Evolutionary conservation across 495 filamentous ascomycete species (phyloP), one percentile per base, ranked within the genome.

Genomic region (Annulohypoxylon stygium): DNA sequence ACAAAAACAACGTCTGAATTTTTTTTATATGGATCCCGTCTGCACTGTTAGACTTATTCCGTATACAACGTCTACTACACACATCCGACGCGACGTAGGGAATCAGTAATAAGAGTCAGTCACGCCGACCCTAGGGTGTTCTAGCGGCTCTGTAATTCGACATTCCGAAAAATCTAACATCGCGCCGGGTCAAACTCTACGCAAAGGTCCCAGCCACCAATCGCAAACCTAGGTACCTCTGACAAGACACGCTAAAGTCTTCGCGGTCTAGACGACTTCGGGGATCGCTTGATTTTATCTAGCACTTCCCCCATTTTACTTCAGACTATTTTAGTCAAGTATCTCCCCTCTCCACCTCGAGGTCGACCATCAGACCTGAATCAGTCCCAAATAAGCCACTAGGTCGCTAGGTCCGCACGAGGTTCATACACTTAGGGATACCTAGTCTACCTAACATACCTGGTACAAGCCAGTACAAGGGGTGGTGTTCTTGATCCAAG

Each of bases 111-210:
- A 73, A 54, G 71, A 74, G 71, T 63, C 67, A 69, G 67, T 63
- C 61, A 70, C 70, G 62, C 61, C 62, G 37, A 58, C 36, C 54
- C 26, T 36, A 58, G 51, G 57, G 30, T 63, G 41, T 67, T 65
- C 62, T 74, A 70, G 71, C 71, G 71, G 71, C 71, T 74, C 71
- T 67, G 45, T 58, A 65, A 39, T 70, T 74, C 67, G 62, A 70
- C 71, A 74, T 70, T 70, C 71, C 71, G 71, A 70, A 70, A 62
- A 59, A 23, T 70, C 50, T 74, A 74, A 58, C 71, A 74, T 62
- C 67, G 62, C 63, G 50, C 71, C 71, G 71, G 71, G 14, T 59
- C 61, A 74, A 74, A 70, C 63, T 67, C 63, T 70, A 58, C 37
- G 50, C 39, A 37, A 37, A 66, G 65, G 62, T 51, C 71, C 67